Conservation (phyloP, 768 basidiomycete species). For the Mycena rosella region DNA sequence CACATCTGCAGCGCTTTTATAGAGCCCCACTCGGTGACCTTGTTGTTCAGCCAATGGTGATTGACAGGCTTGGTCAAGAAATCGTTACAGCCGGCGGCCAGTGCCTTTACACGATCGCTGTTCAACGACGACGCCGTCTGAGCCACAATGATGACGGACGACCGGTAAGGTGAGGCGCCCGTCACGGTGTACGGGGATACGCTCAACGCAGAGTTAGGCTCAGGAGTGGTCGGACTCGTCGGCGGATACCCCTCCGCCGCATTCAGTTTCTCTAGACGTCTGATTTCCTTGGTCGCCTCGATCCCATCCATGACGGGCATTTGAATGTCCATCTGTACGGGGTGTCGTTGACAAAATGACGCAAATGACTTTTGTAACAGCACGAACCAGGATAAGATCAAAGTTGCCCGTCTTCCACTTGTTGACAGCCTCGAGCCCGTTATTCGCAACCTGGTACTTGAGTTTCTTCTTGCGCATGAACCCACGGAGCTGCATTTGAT, state of each 20-base stretch:
- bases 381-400: conserved; percentile 92
- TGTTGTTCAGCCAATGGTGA: conserved; percentile 94
- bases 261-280: conserved; percentile 81
- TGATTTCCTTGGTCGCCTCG: conserved; percentile 95
- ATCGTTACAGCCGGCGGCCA: conserved; percentile 98
- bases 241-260: conserved; percentile 77
- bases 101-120: conserved; percentile 95
- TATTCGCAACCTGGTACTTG: conserved; percentile 93
- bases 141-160: conserved; percentile 99
- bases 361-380: background rate
- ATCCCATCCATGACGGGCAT: conserved; percentile 99
- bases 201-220: conserved; percentile 36
- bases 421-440: conserved; percentile 95
- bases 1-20: conserved; percentile 96
- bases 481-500: conserved; percentile 96
- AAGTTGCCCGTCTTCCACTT: conserved; percentile 95
- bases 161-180: conserved; percentile 79
- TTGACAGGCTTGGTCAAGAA: conserved; percentile 98
- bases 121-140: conserved; percentile 96
- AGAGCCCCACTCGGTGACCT: conserved; percentile 99
- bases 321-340: conserved; percentile 97
- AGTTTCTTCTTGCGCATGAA: conserved; percentile 98
- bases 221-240: conserved; percentile 73
- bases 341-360: conserved; percentile 30
- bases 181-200: conserved; percentile 57